These are phyloP conservation scores for Termitomyces sp. DNA, from an alignment of 768 basidiomycete species.

Conservation along the genomic window DNA sequence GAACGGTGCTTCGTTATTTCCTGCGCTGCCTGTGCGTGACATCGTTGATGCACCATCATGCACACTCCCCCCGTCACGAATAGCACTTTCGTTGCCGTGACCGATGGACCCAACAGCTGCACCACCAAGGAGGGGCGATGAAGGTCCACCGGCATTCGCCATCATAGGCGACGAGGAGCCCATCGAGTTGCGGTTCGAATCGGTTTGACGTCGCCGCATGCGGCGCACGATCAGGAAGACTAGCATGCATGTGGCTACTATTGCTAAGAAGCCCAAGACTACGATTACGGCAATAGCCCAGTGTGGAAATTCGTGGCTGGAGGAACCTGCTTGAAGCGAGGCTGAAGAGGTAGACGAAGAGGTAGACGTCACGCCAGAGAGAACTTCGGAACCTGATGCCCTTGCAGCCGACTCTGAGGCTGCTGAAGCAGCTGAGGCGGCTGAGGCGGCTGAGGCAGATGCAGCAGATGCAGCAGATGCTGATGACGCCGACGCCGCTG, in stretches of 20 bases:
- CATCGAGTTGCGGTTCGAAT: slow-evolving; percentile 66
- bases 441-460: slow-evolving; percentile 20
- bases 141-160: slow-evolving; percentile 42
- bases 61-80: slow-evolving; percentile 32
- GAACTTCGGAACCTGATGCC: slow-evolving; percentile 10
- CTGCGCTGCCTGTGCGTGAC: slow-evolving; percentile 52
- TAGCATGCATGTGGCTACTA: slow-evolving; percentile 62
- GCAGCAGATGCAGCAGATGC: slow-evolving; percentile 41
- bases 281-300: slow-evolving; percentile 93
- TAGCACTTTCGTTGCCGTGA: slow-evolving; percentile 7
- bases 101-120: slow-evolving; percentile 26
- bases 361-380: neutral
- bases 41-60: slow-evolving; percentile 74
- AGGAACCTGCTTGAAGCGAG: slow-evolving; percentile 37
- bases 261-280: slow-evolving; percentile 79
- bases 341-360: slow-evolving; percentile 21
- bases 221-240: slow-evolving; percentile 71
- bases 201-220: slow-evolving; percentile 45
- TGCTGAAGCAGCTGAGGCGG: neutral
- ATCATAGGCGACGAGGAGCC: slow-evolving; percentile 84
- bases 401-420: slow-evolving; percentile 18
- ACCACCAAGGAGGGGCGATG: slow-evolving; percentile 26
- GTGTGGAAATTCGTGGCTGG: slow-evolving; percentile 55
- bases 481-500: slow-evolving; percentile 26
- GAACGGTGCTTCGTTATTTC: slow-evolving; percentile 65